Evolutionary conservation across 345 rosid genomes (phyloP), one percentile per base, ranked within the genome.

Genomic region (Cardiospermum halicacabum): DNA sequence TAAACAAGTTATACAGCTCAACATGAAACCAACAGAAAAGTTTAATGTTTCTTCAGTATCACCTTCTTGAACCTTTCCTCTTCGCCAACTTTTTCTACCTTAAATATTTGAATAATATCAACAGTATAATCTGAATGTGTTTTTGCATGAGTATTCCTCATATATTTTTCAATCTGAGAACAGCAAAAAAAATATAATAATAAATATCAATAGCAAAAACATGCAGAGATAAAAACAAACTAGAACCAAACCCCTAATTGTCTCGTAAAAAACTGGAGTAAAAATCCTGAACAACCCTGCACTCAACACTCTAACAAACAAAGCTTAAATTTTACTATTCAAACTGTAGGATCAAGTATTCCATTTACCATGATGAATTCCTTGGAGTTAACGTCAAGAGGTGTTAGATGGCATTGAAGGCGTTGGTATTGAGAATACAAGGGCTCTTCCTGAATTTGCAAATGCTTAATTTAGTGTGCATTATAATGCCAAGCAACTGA

Each of bases 71-170:
- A 86, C 63, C 77, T 80, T 58, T 86, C 86, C 37, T 55, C 67
- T 82, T 92, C 96, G 66, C 59, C 82, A 31, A 76, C 84, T 84
- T 84, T 81, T 25, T 83, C 75, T 65, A 79, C 85, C 73, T 60
- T 79, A 76, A 89, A 87, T 68, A 87, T 72, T 67, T 89, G 92
- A 72, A 78, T 77, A 58, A 92, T 82, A 60, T 86, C 85, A 31
- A 85, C 96, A 5, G 78, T 62, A 62, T 89, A 92, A 22, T 69
- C 69, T 3, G 88, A 87, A 79, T 92, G 98, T 63, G 96, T 92
- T 78, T 82, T 83, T 22, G 88, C 98, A 80, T 87, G 98, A 58
- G 95, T 92, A 68, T 89, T 92, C 70, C 63, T 79, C 88, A 80
- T 74, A 70, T 89, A 92, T 30, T 55, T 89, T 18, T 78, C 80